These are phyloP conservation scores for Pseudogymnoascus sp. DNA, from an alignment of 2,329 filamentous ascomycete species.

Conservation along the genomic window DNA sequence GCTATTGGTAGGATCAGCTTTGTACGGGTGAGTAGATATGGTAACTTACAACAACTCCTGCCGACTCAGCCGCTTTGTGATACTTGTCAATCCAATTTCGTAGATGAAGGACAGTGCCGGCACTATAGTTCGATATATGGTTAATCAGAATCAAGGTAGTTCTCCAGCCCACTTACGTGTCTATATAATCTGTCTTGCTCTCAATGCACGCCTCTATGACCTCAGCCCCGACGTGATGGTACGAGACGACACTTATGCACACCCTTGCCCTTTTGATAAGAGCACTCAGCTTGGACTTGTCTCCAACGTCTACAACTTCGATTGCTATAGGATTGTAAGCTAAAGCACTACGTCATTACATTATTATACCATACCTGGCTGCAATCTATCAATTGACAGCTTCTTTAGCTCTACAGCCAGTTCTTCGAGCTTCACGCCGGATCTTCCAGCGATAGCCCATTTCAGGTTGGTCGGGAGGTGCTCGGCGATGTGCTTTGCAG, in stretches of 20 bases:
- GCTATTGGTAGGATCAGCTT: neutral
- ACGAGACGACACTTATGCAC: conserved; percentile 35
- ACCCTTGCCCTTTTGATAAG: conserved; percentile 50
- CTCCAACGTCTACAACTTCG: conserved; percentile 43
- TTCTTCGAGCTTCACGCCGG: conserved; percentile 61
- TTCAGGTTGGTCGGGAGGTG: conserved; percentile 67
- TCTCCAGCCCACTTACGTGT: conserved; percentile 17
- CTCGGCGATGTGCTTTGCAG: conserved; percentile 65
- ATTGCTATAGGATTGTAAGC: conserved; percentile 34
- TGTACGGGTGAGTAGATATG: neutral
- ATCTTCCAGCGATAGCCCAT: conserved; percentile 84
- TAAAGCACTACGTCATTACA: neutral
- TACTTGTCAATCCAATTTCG: conserved; percentile 17
- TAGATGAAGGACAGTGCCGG: conserved; percentile 14
- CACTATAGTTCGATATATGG: neutral
- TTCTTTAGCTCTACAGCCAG: conserved; percentile 59
- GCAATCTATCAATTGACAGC: conserved; percentile 59
- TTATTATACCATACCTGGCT: conserved; percentile 50
- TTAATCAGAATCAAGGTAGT: neutral
- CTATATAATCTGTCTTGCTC: conserved; percentile 22
- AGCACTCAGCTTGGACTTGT: conserved; percentile 35
- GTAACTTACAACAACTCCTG: conserved; percentile 18
- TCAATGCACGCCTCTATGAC: conserved; percentile 21
- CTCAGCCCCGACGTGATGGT: conserved; percentile 17
- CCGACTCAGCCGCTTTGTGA: conserved; percentile 18